Base-by-base conservation (phyloP, 352 stramenopile genomes). In the Saprolegnia parasitica region DNA sequence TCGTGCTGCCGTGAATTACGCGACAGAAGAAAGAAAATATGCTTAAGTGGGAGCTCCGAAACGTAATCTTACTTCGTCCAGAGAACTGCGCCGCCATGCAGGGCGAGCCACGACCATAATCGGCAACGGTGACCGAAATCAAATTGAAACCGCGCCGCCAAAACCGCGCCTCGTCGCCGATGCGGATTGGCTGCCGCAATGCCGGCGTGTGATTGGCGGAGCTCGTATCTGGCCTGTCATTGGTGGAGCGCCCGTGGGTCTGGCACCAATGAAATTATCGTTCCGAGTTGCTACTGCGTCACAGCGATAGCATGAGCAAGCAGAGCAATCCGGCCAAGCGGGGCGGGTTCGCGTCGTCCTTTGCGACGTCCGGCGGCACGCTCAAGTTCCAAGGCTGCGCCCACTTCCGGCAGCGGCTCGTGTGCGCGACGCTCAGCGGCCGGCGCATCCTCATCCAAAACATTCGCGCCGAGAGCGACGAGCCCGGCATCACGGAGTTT, bases 401-500 rank as follows among this genome's bases (percentile, higher is more conserved):
- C 49, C 91, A 98, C 79, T 98, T 99, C 75, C 89, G 96, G 39
- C 93, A 98, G 77, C 84, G 96, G 23, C 80, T 99, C 8, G 88
- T 98, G 45, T 88, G 88, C 64, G 92, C 94, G 10, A 93, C 97
- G 40, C 81, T 99, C 23, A 98, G 89, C 63, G 87, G 92, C 18
- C 89, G 94, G 11, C 89, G 91, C 4, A 78, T 98, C n/a, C 77
- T 97, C 29, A 96, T 99, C 65, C 87, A 96, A 23, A 96, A 98
- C 73, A 98, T 99, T 75, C 95, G 96, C 35, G 78, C 81, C 35
- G 91, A 98, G 65, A 91, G 98, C 74, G 89, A 98, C 61, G 89
- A 95, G 71, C 97, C 97, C 1, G 97, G 97, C 15, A 76, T 99
- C 46, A 85, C 89, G 32, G 90, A 98, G 46, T 98, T 98, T 74